phyloP scores from a whole-genome alignment of 2,329 filamentous ascomycete species.

The Fusarium acutatum region DNA sequence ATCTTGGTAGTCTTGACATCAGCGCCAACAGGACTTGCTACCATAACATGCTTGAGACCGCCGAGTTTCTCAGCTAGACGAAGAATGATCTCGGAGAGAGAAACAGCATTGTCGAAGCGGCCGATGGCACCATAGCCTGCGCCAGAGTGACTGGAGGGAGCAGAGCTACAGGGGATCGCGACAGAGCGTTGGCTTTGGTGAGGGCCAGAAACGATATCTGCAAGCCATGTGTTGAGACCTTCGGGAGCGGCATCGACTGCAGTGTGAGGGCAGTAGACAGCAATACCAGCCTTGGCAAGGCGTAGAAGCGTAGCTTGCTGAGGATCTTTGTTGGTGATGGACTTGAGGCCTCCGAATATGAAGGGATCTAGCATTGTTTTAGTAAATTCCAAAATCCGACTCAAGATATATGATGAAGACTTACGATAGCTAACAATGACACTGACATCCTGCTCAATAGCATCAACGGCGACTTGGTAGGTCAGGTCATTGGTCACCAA shows the following conservation, averaged over 20 bases:
- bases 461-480: constrained; percentile 87
- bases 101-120: constrained; percentile 50
- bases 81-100: constrained; percentile 55
- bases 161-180: constrained; percentile 54
- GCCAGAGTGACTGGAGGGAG: constrained; percentile 55
- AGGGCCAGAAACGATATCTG: constrained; percentile 77
- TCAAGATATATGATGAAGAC: neutral
- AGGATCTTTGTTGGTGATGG: constrained; percentile 81
- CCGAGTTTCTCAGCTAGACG: constrained; percentile 73
- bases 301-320: constrained; percentile 88
- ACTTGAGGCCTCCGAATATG: constrained; percentile 93
- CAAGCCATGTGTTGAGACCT: constrained; percentile 94
- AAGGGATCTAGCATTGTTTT: constrained; percentile 75
- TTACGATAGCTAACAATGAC: constrained; percentile 89
- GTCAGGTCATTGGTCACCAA: constrained; percentile 88
- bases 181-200: constrained; percentile 52
- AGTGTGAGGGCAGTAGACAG: constrained; percentile 95
- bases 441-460: constrained; percentile 77
- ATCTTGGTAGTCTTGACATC: constrained; percentile 56
- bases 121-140: constrained; percentile 64
- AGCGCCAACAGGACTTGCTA: constrained; percentile 61
- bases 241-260: constrained; percentile 87
- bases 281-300: constrained; percentile 85
- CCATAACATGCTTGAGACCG: constrained; percentile 64
- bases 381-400: neutral